Percentiles rank a stretch among this genome's conserved stretches.
These are phyloP conservation scores for Furcasterigmium sp. DNA, from an alignment of 2,329 filamentous ascomycete species.

Conservation along the genomic window DNA sequence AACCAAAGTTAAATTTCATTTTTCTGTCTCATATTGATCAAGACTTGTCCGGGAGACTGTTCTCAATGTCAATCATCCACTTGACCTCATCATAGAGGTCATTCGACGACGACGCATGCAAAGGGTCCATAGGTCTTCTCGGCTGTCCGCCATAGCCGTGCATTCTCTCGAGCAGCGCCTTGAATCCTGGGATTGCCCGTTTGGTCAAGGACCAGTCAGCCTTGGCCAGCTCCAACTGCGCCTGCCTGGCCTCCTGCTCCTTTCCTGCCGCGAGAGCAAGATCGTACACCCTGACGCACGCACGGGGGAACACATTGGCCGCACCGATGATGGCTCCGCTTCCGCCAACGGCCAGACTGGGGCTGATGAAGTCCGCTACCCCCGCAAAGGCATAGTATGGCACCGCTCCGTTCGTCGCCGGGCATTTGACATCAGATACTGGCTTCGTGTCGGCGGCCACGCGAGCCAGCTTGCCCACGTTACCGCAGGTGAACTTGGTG, in stretches of 20 bases:
- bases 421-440: slow-evolving; percentile 6
- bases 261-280: slow-evolving; percentile 9
- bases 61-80: slow-evolving; percentile 13
- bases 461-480: slow-evolving; percentile 56
- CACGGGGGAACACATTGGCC: slow-evolving; percentile 14
- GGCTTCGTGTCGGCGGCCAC: slow-evolving; percentile 30
- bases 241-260: slow-evolving; percentile 10
- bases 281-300: slow-evolving; percentile 15
- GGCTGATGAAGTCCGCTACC: slow-evolving; percentile 13
- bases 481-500: slow-evolving; percentile 44
- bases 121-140: slow-evolving; percentile 34
- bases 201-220: slow-evolving; percentile 17
- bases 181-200: slow-evolving; percentile 15
- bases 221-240: slow-evolving; percentile 12
- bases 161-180: slow-evolving; percentile 23
- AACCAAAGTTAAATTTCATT: no score
- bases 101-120: slow-evolving; percentile 6
- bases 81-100: slow-evolving; percentile 10
- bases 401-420: not conserved
- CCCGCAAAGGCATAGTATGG: slow-evolving; percentile 13
- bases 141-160: slow-evolving; percentile 53
- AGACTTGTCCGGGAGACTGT: slow-evolving; percentile 5
- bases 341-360: slow-evolving; percentile 9
- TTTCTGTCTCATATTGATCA: no score
- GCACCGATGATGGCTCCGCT: slow-evolving; percentile 15